Percentiles rank a stretch among this genome's conserved stretches.
Evolutionary conservation across 441 rosid species (phyloP).

Genomic region (Dalechampia spathulata): DNA sequence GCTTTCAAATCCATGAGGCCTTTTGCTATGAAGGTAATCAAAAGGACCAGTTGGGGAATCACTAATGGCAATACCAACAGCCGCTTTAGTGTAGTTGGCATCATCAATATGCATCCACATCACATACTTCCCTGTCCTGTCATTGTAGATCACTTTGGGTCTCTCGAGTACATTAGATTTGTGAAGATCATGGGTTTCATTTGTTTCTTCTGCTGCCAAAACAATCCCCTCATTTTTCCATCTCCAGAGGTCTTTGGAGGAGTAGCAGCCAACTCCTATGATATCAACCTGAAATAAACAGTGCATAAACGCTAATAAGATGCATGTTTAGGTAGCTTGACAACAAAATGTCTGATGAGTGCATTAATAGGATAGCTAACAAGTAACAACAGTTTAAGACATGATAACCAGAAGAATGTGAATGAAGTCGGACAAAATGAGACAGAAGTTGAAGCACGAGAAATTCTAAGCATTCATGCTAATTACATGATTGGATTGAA

Average conservation of each 20-base stretch:
- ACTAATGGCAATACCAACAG: conserved; percentile 71
- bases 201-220: conserved; percentile 57
- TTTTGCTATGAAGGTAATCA: conserved; percentile 58
- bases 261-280: conserved; percentile 92
- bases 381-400: neutral
- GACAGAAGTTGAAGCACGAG: neutral
- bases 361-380: neutral
- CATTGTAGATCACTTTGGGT: conserved; percentile 86
- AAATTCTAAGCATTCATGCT: too few species aligned
- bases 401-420: neutral
- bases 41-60: conserved; percentile 81
- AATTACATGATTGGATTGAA: neutral
- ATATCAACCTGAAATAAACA: conserved; percentile 65
- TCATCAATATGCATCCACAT: conserved; percentile 99
- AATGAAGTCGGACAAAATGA: neutral
- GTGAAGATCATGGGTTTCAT: conserved; percentile 72
- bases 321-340: neutral
- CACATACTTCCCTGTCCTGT: conserved; percentile 58
- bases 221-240: conserved; percentile 93
- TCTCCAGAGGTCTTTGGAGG: conserved; percentile 84
- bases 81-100: conserved; percentile 87
- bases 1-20: conserved; percentile 82
- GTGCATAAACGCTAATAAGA: neutral
- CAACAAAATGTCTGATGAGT: neutral
- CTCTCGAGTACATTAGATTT: conserved; percentile 87